These are phyloP conservation scores for Aspergillus jensenii DNA, from an alignment of 2,329 filamentous ascomycete genomes.

Conservation along the genomic window DNA sequence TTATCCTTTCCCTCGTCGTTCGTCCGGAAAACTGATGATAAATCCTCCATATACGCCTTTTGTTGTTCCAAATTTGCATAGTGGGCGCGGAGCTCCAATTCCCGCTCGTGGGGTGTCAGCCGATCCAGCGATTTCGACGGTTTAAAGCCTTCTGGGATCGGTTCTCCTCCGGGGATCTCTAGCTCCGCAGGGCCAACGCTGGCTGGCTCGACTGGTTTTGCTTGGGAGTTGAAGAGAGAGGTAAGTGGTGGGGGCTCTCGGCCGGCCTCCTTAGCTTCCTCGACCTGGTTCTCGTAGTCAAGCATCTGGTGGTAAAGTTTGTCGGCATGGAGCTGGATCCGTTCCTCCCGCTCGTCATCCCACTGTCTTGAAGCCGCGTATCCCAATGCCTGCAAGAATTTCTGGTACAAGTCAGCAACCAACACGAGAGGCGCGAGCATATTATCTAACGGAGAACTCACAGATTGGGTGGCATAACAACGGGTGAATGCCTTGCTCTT, in stretches of 20 bases:
- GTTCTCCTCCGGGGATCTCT: slow-evolving; percentile 38
- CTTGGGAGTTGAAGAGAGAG: slow-evolving; percentile 45
- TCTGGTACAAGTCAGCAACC: slow-evolving; percentile 45
- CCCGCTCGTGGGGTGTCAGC: slow-evolving; percentile 48
- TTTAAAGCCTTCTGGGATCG: slow-evolving; percentile 36
- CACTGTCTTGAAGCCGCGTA: slow-evolving; percentile 72
- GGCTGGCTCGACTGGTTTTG: slow-evolving; percentile 16
- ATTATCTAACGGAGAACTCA: slow-evolving; percentile 41
- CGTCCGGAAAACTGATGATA: slow-evolving; percentile 35
- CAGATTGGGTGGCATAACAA: slow-evolving; percentile 86
- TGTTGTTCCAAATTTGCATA: slow-evolving; percentile 39
- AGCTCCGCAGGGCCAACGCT: slow-evolving; percentile 21
- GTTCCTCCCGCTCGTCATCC: slow-evolving; percentile 70
- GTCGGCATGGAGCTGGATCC: slow-evolving; percentile 95
- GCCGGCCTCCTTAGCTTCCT: slow-evolving; percentile 53
- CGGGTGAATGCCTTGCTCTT: slow-evolving; percentile 77
- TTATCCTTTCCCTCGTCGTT: slow-evolving; percentile 39
- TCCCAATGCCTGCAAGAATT: slow-evolving; percentile 86
- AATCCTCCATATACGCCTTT: slow-evolving; percentile 37
- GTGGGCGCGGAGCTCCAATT: slow-evolving; percentile 43
- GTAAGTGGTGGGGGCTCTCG: slow-evolving; percentile 43
- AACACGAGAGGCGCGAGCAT: background rate
- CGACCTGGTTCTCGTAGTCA: slow-evolving; percentile 73
- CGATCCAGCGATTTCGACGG: slow-evolving; percentile 40
- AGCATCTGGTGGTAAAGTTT: slow-evolving; percentile 84